phyloP scores from a whole-genome alignment of 805 yeast genomes.

The Candida insectorum region DNA sequence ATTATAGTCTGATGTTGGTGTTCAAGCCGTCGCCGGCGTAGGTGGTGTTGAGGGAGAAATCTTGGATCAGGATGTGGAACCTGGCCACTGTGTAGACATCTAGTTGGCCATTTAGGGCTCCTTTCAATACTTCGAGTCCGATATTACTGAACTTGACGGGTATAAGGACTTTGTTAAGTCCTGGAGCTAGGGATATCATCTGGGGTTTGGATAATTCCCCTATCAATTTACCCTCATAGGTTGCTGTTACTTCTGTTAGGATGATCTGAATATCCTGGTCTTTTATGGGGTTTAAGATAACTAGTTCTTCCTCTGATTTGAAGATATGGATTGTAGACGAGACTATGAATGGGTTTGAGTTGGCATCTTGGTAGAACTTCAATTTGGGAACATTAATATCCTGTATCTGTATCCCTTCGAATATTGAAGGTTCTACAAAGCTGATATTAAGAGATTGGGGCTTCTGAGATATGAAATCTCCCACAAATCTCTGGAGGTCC shows the following conservation, averaged over 20 bases:
- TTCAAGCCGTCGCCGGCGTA: conserved; percentile 45
- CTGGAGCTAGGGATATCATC: conserved; percentile 47
- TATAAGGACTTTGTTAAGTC: conserved; percentile 45
- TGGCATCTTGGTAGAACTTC: conserved; percentile 1
- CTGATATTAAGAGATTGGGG: conserved; percentile 1
- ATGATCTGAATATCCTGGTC: conserved; percentile 44
- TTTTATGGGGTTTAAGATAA: conserved; percentile 50
- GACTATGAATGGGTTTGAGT: conserved; percentile 38
- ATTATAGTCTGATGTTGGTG: conserved; percentile 32
- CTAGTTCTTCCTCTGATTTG: conserved; percentile 52
- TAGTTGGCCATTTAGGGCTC: conserved; percentile 50
- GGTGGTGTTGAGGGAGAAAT: conserved; percentile 37
- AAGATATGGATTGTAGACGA: conserved; percentile 53
- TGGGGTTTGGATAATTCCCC: conserved; percentile 45
- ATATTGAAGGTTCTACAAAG: conserved; percentile 1
- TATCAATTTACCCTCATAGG: conserved; percentile 41
- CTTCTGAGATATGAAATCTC: conserved; percentile 6
- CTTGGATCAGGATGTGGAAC: conserved; percentile 36
- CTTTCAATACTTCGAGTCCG: conserved; percentile 46
- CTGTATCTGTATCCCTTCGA: neutral
- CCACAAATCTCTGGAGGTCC: conserved; percentile 3
- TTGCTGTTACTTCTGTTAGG: conserved; percentile 46
- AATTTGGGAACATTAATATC: conserved; percentile 1
- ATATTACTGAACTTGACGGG: conserved; percentile 47
- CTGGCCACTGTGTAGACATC: conserved; percentile 45